Conservation (phyloP, 2,329 filamentous ascomycete species). For the Ceratocystiopsis brevicomis region DNA sequence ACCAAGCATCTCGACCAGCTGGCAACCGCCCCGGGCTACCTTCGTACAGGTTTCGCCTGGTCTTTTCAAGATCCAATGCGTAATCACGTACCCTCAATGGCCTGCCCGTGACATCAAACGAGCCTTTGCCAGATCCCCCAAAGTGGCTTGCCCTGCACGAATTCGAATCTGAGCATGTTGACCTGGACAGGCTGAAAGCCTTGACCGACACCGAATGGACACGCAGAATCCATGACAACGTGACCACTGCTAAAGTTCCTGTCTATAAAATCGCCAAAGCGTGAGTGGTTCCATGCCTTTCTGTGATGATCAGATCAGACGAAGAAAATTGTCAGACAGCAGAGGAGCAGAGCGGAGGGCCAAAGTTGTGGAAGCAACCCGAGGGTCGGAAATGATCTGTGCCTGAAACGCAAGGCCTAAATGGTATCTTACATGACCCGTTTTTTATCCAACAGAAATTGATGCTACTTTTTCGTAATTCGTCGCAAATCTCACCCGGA, state of each 20-base stretch:
- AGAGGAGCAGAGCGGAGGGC: too few relatives aligned
- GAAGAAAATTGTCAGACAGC: too few relatives aligned
- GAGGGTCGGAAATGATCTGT: too few relatives aligned
- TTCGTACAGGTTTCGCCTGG: conserved; percentile 11
- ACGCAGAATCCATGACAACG: conserved; percentile 4
- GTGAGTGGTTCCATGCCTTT: conserved; percentile 6
- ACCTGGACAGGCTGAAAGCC: conserved; percentile 2
- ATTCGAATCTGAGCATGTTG: conserved; percentile 2
- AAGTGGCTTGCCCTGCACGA: conserved; percentile 7
- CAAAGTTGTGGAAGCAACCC: too few relatives aligned
- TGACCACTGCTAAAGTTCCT: background rate
- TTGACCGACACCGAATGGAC: conserved; percentile 7
- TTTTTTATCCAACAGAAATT: too few relatives aligned
- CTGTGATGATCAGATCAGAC: too few relatives aligned
- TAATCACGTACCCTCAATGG: conserved; percentile 10
- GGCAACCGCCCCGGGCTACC: conserved; percentile 8
- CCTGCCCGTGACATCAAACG: conserved; percentile 7
- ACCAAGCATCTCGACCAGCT: conserved; percentile 7
- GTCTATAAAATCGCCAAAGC: conserved; percentile 4
- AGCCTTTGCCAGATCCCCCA: conserved; percentile 7
- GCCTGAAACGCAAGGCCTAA: too few relatives aligned
- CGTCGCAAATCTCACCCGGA: too few relatives aligned
- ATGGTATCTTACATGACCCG: too few relatives aligned
- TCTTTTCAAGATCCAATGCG: conserved; percentile 9
- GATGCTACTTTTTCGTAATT: too few relatives aligned